phyloP scores from a whole-genome alignment of 257 asterid genomes.

The Striga asiatica region DNA sequence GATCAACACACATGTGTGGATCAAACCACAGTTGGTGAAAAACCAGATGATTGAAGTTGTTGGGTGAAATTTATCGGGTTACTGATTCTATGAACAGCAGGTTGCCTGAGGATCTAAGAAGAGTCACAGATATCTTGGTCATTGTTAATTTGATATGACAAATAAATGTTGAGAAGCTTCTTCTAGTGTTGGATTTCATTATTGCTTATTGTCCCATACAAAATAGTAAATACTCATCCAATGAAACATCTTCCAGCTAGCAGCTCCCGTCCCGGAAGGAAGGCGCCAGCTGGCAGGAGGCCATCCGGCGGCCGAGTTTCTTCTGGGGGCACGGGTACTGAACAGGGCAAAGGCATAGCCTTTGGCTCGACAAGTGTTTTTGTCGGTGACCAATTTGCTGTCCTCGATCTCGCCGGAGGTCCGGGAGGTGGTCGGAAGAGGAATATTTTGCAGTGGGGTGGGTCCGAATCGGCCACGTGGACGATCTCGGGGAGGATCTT shows the following conservation, averaged over 20 bases:
- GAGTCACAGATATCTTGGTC: too few species aligned
- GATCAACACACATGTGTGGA: too few species aligned
- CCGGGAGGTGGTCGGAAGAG: conserved; percentile 40
- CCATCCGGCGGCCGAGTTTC: conserved; percentile 43
- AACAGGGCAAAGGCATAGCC: conserved; percentile 69
- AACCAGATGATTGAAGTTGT: too few species aligned
- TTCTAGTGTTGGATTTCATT: too few species aligned
- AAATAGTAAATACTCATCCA: too few species aligned
- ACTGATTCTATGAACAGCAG: too few species aligned
- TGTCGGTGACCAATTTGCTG: conserved; percentile 51
- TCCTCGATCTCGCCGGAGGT: conserved; percentile 69
- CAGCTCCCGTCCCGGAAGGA: conserved; percentile 4
- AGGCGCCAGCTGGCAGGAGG: conserved; percentile 61
- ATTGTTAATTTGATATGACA: too few species aligned
- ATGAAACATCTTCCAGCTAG: conserved; percentile 46
- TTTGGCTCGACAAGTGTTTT: conserved; percentile 56
- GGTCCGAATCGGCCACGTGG: conserved; percentile 48
- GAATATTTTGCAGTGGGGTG: conserved; percentile 63
- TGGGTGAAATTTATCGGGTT: too few species aligned
- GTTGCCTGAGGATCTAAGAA: too few species aligned
- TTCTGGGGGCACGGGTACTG: conserved; percentile 58
- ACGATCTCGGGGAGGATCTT: conserved; percentile 26
- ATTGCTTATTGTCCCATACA: too few species aligned
- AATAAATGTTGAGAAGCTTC: too few species aligned
- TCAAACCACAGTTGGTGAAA: too few species aligned